Base-by-base conservation (phyloP, 2,329 filamentous ascomycete genomes). In the Tolypocladium album region DNA sequence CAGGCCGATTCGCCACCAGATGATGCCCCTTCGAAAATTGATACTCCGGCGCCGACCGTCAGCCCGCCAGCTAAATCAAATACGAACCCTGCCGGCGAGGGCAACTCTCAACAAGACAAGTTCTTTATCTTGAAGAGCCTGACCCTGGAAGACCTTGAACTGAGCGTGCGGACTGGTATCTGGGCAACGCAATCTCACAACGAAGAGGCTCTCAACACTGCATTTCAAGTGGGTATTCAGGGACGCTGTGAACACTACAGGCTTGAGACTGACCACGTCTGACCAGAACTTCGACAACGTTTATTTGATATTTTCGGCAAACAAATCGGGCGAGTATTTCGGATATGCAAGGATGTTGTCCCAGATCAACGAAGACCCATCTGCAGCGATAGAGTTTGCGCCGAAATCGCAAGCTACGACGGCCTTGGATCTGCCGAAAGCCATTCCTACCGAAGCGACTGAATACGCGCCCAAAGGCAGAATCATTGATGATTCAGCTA, bases 161-260 rank as follows among this genome's bases (percentile, higher is more conserved):
- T 90, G 11, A 97, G 93, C 71, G 87, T 94, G n/a, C 81, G 82
- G 57, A 97, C 90, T 58, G 89, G 90, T 0, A 87, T 93, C 0
- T 97, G 93, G 93, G 92, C 93, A 2, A 97, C 93, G 0, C 93
- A 97, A 69, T 87, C 89, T 9, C 93, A 97, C 70, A 97, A 97
- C 61, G 93, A 97, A 71, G 82, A 87, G n/a, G 76, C 78, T 1
- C 75, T 97, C 59, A 97, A 96, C 71, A 82, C 84, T 59, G 93
- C 93, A 0, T 97, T 88, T 72, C 82, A 89, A 77, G 92, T 92
- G 73, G 69, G 79, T 67, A 31, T 40, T 2, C 9, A n/a, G 6
- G 12, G 8, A n/a, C 11, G 34, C 13, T 20, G 36, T 20, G 22
- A 31, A 15, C 20, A 17, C 17, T 11, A 4, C n/a, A 24, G n/a